Evolutionary conservation across 129 eudicot genomes (phyloP), one percentile per base, ranked within the genome.

Genomic region (Smallanthus sonchifolius): DNA sequence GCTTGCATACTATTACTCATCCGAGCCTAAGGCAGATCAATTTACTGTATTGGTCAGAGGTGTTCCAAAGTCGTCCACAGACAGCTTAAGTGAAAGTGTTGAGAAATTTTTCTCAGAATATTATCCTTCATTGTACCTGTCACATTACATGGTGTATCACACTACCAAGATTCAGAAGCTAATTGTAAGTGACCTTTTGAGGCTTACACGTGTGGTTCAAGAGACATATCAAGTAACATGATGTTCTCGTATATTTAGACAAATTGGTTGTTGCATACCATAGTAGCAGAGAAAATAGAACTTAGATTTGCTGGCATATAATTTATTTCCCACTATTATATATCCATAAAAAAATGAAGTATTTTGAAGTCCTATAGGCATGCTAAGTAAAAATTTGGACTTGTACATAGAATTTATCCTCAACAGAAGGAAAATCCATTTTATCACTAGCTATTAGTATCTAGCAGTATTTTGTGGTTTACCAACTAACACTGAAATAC

Each of bases 21-120:
- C 97, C 15, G 84, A 83, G 79, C 96, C 91, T 65, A 86, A 81
- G 79, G 92, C 92, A 19, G 79, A 77, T 76, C 91, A 95, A 64
- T 95, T 86, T 76, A 91, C 99, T 65, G 79, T 95, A 81, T 79
- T 95, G 80, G 97, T 95, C 78, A 86, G 99, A 67, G 82, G 94
- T 76, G 75, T 91, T 63, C 99, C 97, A 64, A 81, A 70, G 54
- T 69, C 91, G 6, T 65, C 93, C 5, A 86, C 83, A 32, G 78
- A 80, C 54, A 88, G 88, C 78, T 69, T 86, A 80, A 87, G 87
- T 67, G 93, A 79, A 37, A 88, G 76, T 65, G 97, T 95, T 78
- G 99, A 86, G 80, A 82, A 80, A 67, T 95, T 95, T 72, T 95
- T 95, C 85, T 78, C 78, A 10, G 88, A 88, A 86, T 78, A 74